Evolutionary conservation across 2,329 filamentous ascomycete species (phyloP).

Genomic region (Curvularia sp.): DNA sequence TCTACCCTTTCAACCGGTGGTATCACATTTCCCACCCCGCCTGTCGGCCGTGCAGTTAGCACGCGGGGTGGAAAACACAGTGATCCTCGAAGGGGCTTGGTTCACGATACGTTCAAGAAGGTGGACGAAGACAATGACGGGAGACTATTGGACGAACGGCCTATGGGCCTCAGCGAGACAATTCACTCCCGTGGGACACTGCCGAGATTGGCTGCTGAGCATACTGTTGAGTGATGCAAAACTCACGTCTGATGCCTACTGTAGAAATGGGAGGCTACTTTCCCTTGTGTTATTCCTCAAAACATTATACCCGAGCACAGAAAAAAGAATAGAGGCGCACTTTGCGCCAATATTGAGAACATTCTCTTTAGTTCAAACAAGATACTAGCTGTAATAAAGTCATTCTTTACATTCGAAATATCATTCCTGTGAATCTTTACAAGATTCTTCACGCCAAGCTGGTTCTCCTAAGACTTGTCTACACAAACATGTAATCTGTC

Average conservation of each 20-base stretch:
- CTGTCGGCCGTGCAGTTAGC: constrained; percentile 7
- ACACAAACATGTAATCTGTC: no score
- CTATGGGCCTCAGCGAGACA: constrained; percentile 27
- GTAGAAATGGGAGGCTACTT: not conserved
- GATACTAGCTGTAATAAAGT: not conserved
- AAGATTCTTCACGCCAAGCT: not conserved
- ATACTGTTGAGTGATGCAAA: constrained; percentile 15
- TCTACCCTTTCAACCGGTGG: constrained; percentile 7
- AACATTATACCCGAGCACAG: not conserved
- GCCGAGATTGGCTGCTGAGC: constrained; percentile 22
- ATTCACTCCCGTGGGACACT: constrained; percentile 25
- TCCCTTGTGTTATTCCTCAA: not conserved
- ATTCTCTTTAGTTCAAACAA: not conserved
- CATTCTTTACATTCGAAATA: not conserved
- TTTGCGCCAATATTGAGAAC: not conserved
- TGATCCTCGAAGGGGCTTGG: constrained; percentile 20
- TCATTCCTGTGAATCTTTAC: not conserved
- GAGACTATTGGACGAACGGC: constrained; percentile 25
- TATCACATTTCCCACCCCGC: constrained; percentile 15
- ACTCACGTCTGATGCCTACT: not conserved
- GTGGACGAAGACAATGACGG: constrained; percentile 27
- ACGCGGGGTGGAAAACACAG: constrained; percentile 1
- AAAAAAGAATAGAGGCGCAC: not conserved
- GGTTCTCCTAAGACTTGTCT: not conserved
- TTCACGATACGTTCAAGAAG: constrained; percentile 19